Conservation (phyloP, 108 stramenopile genomes). For the Parietichytrium sp. region DNA sequence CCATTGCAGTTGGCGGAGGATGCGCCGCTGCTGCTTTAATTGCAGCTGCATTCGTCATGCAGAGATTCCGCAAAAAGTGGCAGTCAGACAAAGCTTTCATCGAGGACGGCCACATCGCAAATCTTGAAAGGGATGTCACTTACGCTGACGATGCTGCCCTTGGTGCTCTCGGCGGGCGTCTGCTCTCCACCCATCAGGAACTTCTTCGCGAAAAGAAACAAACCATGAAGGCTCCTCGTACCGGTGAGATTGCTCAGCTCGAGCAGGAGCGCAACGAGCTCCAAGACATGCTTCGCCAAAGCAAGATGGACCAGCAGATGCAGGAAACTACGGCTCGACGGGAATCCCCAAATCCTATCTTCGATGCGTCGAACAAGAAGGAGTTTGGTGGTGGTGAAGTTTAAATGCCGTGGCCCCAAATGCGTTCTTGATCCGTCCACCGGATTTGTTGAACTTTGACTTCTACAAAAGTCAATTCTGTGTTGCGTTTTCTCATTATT, state of each 20-base stretch:
- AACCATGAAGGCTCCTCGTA: neutral
- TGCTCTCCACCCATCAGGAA: neutral
- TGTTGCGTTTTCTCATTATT: too few species aligned
- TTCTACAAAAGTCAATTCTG: too few species aligned
- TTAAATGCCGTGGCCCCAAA: too few species aligned
- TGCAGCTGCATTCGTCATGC: neutral
- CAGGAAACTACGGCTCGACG: too few species aligned
- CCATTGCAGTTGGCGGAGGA: conserved; percentile 22
- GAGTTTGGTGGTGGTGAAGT: too few species aligned
- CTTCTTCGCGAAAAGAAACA: neutral
- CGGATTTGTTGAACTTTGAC: too few species aligned
- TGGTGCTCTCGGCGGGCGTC: neutral
- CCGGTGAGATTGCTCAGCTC: neutral
- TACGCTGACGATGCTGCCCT: neutral
- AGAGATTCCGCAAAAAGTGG: neutral
- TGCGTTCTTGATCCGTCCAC: too few species aligned
- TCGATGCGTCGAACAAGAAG: too few species aligned
- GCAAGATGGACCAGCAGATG: neutral
- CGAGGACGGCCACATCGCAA: neutral
- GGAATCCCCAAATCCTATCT: too few species aligned
- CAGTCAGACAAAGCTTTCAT: neutral
- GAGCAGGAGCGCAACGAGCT: neutral
- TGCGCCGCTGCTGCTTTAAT: neutral
- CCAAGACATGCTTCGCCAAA: neutral
- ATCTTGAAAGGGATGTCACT: neutral